Base-by-base conservation (phyloP, 2,329 filamentous ascomycete genomes). In the Cucurbitaria berberidis region DNA sequence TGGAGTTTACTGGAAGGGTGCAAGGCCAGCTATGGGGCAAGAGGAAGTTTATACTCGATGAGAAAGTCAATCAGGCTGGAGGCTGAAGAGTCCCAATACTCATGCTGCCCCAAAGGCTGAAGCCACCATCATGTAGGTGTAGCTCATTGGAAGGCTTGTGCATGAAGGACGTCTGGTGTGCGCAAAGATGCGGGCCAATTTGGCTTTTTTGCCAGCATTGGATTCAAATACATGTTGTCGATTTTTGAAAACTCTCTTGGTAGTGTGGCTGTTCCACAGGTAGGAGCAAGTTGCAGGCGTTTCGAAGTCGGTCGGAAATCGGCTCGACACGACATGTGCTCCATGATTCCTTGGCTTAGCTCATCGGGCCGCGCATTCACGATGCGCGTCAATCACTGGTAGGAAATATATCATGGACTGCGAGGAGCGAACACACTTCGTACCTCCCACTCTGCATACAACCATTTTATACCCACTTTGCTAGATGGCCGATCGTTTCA, bases 401-500 rank as follows among this genome's bases (percentile, higher is more conserved):
- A 39, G 36, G n/a, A 13, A 24, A 6, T 11, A 38, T 38, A 22
- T 36, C n/a, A 36, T 15, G 4, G n/a, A 38, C 16, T 5, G 21
- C 36, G 19, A 24, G 36, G 16, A 10, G 22, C 36, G 19, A 24
- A 24, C 21, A 7, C n/a, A 9, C 21, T n/a, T 39, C 36, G 19
- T 24, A 22, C 11, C 21, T 22, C 19, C 21, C 15, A n/a, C 15
- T 15, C 19, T 22, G 11, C 19, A 39, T 7, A 39, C 11, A 39
- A 4, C 15, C 19, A 22, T 11, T 5, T 21, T 5, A 3, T 22
- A 15, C 19, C 3, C 15, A 15, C 18, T 16, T n/a, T 24, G 36
- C 15, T 39, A 39, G 36, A 39, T 39, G 36, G 36, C 36, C 24
- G 40, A 42, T 42, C 40, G 40, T 18, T 64, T 75, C 49, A 73